Conservation (phyloP, 441 rosid genomes). For the Pelargonium australe region DNA sequence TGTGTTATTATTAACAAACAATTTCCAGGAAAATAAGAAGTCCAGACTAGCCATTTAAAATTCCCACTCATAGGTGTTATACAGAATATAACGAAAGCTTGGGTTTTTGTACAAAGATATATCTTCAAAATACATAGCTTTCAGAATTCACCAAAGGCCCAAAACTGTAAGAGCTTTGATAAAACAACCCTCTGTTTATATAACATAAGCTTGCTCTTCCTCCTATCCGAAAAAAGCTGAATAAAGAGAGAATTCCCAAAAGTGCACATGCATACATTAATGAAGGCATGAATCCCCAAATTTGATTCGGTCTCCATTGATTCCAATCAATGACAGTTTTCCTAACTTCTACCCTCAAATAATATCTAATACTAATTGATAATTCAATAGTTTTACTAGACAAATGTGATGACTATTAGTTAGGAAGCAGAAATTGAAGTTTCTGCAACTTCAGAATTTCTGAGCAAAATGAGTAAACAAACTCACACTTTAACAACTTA, state of each 20-base stretch:
- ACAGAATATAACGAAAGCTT: neutral
- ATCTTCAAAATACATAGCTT: slow-evolving; percentile 1
- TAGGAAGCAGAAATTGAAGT: neutral
- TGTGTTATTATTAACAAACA: slow-evolving; percentile 23
- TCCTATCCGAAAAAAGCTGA: neutral
- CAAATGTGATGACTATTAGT: neutral
- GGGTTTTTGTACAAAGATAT: slow-evolving; percentile 12
- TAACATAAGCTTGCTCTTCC: neutral
- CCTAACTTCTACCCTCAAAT: neutral
- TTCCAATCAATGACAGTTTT: neutral
- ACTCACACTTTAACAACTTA: neutral
- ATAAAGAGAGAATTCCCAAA: neutral
- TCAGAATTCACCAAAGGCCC: neutral
- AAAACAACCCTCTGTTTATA: neutral
- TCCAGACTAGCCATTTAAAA: slow-evolving; percentile 12
- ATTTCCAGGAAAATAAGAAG: slow-evolving; percentile 9
- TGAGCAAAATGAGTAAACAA: neutral
- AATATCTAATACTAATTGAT: neutral
- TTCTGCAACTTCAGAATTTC: neutral
- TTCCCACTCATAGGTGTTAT: slow-evolving; percentile 11
- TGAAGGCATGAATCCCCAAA: neutral
- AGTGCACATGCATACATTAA: neutral
- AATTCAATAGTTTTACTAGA: neutral
- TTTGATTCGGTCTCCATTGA: neutral
- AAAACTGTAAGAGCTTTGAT: neutral